Percentiles rank a stretch among this genome's conserved stretches.
These are phyloP conservation scores for Cladosporium sp. DNA, from an alignment of 2,329 filamentous ascomycete species.

Conservation along the genomic window DNA sequence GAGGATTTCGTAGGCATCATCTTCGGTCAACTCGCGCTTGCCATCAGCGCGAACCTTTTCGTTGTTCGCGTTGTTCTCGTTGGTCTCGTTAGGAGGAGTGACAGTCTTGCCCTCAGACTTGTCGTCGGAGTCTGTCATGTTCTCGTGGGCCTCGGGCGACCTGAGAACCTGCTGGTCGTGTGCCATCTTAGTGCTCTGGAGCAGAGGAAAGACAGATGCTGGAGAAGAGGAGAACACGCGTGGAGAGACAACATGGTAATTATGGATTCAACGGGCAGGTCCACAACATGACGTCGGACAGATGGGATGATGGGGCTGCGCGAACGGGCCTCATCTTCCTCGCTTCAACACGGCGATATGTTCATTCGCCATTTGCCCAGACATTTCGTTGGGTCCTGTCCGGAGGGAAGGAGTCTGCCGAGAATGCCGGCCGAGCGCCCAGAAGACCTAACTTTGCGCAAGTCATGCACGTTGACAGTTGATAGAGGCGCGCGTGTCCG, in stretches of 20 bases:
- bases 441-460: too few species aligned
- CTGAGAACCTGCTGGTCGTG: slow-evolving; percentile 8
- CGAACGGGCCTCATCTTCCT: neutral
- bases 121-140: slow-evolving; percentile 7
- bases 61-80: neutral
- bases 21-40: slow-evolving; percentile 18
- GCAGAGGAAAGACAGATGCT: neutral
- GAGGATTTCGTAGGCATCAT: slow-evolving; percentile 32
- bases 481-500: neutral
- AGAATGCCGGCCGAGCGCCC: neutral
- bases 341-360: neutral
- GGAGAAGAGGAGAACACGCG: slow-evolving; percentile 4
- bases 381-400: slow-evolving; percentile 10
- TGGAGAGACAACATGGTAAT: slow-evolving; percentile 9
- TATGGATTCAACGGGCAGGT: slow-evolving; percentile 5
- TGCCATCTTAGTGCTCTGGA: slow-evolving; percentile 1
- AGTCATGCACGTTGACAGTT: neutral
- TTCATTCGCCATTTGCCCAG: neutral
- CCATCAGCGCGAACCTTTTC: slow-evolving; percentile 13
- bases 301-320: slow-evolving; percentile 3
- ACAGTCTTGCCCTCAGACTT: slow-evolving; percentile 6
- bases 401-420: slow-evolving; percentile 7
- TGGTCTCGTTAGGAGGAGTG: slow-evolving; percentile 3
- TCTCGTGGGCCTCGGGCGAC: neutral
- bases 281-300: slow-evolving; percentile 10